These are phyloP conservation scores for Parvularia atlantis DNA, from an alignment of 78 protist species.

Conservation along the genomic window DNA sequence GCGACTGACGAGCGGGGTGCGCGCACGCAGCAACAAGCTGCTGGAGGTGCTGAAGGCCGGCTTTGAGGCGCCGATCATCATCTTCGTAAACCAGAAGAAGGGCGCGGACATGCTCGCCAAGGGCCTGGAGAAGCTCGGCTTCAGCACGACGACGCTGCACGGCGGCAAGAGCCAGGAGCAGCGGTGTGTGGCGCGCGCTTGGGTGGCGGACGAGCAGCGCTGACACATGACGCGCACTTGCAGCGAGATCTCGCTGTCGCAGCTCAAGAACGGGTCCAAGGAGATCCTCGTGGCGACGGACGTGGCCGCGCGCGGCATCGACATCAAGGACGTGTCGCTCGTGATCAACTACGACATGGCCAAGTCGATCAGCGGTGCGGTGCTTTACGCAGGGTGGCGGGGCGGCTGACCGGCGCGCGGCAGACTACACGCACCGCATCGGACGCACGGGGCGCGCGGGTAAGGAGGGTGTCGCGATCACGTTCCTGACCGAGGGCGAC, in stretches of 20 bases:
- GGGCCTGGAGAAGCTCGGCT: slow-evolving; percentile 9
- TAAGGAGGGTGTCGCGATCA: slow-evolving; percentile 64
- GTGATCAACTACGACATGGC: slow-evolving; percentile 93
- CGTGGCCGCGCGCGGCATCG: slow-evolving; percentile 73
- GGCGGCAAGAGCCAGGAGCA: slow-evolving; percentile 51
- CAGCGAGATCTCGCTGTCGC: background rate
- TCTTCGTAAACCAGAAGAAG: slow-evolving; percentile 65
- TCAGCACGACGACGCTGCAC: slow-evolving; percentile 34
- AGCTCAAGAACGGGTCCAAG: slow-evolving; percentile 24
- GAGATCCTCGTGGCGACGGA: slow-evolving; percentile 69
- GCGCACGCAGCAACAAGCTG: too few relatives aligned
- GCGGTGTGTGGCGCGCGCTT: slow-evolving; percentile 44
- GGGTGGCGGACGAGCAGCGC: slow-evolving; percentile 3
- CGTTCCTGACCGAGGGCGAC: slow-evolving; percentile 71
- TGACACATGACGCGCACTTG: background rate
- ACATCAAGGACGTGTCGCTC: slow-evolving; percentile 69
- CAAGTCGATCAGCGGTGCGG: slow-evolving; percentile 24
- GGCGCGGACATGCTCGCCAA: slow-evolving; percentile 32
- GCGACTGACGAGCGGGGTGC: too few relatives aligned
- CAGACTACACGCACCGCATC: slow-evolving; percentile 78
- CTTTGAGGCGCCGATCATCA: slow-evolving; percentile 61
- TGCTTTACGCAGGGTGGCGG: too few relatives aligned
- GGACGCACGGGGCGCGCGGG: slow-evolving; percentile 98
- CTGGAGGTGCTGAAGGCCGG: background rate
- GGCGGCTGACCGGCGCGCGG: too few relatives aligned